Conservation (phyloP, 768 basidiomycete species). For the Chalciporus pseudorubinellus region DNA sequence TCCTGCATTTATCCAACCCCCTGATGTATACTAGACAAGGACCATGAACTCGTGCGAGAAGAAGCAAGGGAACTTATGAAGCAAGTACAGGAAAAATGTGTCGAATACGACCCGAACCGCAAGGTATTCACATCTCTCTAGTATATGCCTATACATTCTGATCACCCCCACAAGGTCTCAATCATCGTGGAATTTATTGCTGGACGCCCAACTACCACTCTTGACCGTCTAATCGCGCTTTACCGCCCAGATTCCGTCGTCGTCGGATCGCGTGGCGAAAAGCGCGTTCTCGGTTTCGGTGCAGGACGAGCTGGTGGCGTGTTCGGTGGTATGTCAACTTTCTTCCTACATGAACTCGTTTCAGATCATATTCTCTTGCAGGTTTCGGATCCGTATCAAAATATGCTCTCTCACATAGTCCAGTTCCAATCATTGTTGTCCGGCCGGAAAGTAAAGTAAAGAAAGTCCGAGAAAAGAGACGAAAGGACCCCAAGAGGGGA, state of each 20-base stretch:
- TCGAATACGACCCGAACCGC: constrained; percentile 72
- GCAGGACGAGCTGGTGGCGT: constrained; percentile 21
- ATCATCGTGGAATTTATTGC: constrained; percentile 94
- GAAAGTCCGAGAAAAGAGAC: constrained; percentile 81
- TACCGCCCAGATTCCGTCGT: constrained; percentile 91
- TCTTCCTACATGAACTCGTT: neutral
- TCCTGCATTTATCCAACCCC: neutral
- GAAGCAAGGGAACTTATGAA: constrained; percentile 84
- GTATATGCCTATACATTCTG: neutral
- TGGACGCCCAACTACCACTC: constrained; percentile 82
- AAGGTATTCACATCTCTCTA: constrained; percentile 45
- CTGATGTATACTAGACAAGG: constrained; percentile 52
- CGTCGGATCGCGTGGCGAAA: constrained; percentile 83
- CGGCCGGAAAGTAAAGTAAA: constrained; percentile 84
- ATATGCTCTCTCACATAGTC: constrained; percentile 86
- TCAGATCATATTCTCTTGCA: constrained; percentile 36
- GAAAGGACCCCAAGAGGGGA: constrained; percentile 86
- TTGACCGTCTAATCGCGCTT: constrained; percentile 89
- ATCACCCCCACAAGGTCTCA: constrained; percentile 54
- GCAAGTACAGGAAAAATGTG: constrained; percentile 74
- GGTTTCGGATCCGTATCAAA: constrained; percentile 64
- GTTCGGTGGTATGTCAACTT: constrained; percentile 20
- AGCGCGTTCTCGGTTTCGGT: constrained; percentile 48
- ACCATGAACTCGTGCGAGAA: constrained; percentile 73
- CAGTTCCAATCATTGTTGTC: constrained; percentile 95